Conservation (phyloP, 495 filamentous ascomycete species). For the Neurospora pannonica region DNA sequence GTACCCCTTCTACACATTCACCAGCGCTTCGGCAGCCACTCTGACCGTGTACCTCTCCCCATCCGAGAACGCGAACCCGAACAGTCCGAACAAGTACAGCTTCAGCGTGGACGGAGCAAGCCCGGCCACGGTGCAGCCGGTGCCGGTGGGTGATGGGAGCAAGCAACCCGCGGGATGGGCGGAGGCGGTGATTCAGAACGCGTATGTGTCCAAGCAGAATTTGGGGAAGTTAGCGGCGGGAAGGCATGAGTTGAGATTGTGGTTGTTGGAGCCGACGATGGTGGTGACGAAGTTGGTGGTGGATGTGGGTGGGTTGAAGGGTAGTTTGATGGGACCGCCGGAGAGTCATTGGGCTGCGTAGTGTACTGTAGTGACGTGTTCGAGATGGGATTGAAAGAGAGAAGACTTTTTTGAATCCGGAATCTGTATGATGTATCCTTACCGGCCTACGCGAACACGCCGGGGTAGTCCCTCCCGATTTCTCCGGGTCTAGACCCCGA, state of each 20-base stretch:
- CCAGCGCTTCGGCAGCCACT: conserved; percentile 29
- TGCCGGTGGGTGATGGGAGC: conserved; percentile 30
- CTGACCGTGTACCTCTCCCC: conserved; percentile 46
- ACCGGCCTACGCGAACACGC: not conserved
- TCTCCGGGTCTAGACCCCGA: not conserved
- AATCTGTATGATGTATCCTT: not conserved
- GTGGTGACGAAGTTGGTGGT: conserved; percentile 53
- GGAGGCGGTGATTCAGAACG: conserved; percentile 38
- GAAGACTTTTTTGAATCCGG: not conserved
- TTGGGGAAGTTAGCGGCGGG: conserved; percentile 30
- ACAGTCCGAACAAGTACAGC: conserved; percentile 44
- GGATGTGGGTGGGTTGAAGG: conserved; percentile 49
- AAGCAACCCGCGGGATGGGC: conserved; percentile 43
- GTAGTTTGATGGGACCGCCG: conserved; percentile 51
- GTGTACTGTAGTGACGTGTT: not conserved
- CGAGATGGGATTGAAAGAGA: not conserved
- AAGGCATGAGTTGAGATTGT: conserved; percentile 42
- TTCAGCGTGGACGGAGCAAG: conserved; percentile 39
- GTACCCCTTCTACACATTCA: conserved; percentile 51
- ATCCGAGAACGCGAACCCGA: conserved; percentile 43
- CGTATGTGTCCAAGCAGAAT: conserved; percentile 41
- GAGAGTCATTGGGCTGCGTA: conserved; percentile 30
- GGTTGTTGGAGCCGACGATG: conserved; percentile 45
- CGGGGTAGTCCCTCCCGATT: not conserved
- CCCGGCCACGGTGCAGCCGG: conserved; percentile 36